Evolutionary conservation across 805 yeast species (phyloP), one percentile per base, ranked within the genome.

Genomic region (Lachancea dasiensis): DNA sequence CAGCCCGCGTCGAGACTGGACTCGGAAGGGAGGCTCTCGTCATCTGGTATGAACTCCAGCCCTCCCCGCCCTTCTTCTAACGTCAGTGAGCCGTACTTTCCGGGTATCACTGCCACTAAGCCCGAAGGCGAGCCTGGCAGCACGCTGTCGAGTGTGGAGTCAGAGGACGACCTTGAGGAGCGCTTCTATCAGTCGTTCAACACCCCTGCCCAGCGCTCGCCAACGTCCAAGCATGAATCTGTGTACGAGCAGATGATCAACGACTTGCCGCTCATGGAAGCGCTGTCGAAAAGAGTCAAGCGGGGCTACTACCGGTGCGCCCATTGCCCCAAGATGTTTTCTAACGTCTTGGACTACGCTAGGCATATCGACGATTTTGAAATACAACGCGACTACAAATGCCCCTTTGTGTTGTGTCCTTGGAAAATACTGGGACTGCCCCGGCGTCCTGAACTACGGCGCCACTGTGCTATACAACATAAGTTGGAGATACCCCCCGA

Each of bases 381-480:
- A 23, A 55, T 68, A 10, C 51, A 47, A 9, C 54, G 77, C 31
- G 61, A 60, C 10, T 65, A 54, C 51, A 70, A 69, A 35, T 73
- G 78, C 41, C 73, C 72, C 1, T 61, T 67, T 36, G 47, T 52
- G 14, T 58, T 62, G 14, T 73, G 78, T 47, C 70, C 72, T 2
- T 73, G 75, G 70, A 64, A 65, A 24, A 58, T 70, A 3, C 49
- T 73, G 11, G 78, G 78, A 0, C 51, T 73, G 19, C 71, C 73
- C 8, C 63, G 75, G 27, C 51, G 67, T 23, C 69, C 71, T 2
- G 78, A 73, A 45, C 60, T 73, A 23, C 60, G 67, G 44, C 60
- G 79, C 45, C 78, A 73, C 42, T 68, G 73, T 48, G 63, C 69
- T 4, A 63, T 70, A 20, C 73, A 72, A 37, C 78, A 73, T 47